Evolutionary conservation across 345 rosid genomes (phyloP).

Genomic region (Moricandia moricandioides): DNA sequence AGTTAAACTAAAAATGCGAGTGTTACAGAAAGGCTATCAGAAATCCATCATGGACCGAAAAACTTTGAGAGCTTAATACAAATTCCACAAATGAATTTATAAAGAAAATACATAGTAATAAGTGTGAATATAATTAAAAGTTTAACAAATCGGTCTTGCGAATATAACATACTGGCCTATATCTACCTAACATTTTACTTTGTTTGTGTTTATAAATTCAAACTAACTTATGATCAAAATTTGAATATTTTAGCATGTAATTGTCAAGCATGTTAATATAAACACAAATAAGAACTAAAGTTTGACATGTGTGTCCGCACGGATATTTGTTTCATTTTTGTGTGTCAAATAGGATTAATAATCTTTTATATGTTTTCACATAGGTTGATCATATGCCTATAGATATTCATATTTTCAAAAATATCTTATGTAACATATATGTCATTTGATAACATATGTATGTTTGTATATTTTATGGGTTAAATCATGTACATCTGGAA

Average conservation of each 20-base stretch:
- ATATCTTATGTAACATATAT: too few species aligned
- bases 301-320: too few species aligned
- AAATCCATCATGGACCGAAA: constrained; percentile 1
- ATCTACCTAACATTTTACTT: not conserved
- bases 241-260: not conserved
- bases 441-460: too few species aligned
- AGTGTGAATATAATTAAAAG: not conserved
- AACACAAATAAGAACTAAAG: not conserved
- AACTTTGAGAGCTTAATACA: not conserved
- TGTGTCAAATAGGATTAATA: too few species aligned
- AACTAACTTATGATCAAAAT: not conserved
- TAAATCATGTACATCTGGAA: too few species aligned
- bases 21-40: constrained; percentile 17
- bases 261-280: not conserved
- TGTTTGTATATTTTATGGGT: too few species aligned
- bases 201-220: not conserved
- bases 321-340: too few species aligned
- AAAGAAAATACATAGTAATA: not conserved
- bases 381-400: too few species aligned
- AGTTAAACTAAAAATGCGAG: too few species aligned
- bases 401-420: too few species aligned
- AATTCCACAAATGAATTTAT: not conserved
- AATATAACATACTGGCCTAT: not conserved
- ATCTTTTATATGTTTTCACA: too few species aligned
- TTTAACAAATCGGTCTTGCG: not conserved